Conservation (phyloP, 2,329 filamentous ascomycete species). For the Pseudocercospora pini-densiflorae region DNA sequence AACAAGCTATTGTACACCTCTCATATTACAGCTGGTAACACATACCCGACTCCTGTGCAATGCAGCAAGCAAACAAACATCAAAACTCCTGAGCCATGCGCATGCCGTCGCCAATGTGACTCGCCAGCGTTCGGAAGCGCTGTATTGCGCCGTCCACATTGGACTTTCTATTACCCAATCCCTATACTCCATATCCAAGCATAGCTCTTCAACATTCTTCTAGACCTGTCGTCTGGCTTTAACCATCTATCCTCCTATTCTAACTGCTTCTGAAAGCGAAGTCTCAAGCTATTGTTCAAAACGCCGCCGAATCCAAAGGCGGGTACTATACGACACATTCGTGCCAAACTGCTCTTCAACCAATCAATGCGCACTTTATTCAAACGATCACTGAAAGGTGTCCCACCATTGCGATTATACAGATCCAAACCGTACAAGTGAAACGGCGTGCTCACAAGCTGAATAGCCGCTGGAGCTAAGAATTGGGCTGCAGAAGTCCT, state of each 20-base stretch:
- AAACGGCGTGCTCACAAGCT: constrained; percentile 79
- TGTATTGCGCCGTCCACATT: not conserved
- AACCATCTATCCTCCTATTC: constrained; percentile 39
- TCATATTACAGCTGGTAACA: constrained; percentile 6
- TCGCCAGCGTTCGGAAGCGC: constrained; percentile 2
- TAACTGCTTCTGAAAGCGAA: constrained; percentile 67
- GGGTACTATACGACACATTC: constrained; percentile 83
- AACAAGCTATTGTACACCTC: constrained; percentile 12
- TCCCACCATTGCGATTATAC: constrained; percentile 69
- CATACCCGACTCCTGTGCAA: constrained; percentile 17
- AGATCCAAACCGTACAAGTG: constrained; percentile 85
- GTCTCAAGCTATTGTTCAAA: constrained; percentile 75
- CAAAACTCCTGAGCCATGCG: constrained; percentile 17
- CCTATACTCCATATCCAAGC: not conserved
- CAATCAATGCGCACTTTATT: constrained; percentile 74
- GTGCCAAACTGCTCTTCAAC: constrained; percentile 71
- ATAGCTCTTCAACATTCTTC: not conserved
- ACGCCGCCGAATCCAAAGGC: constrained; percentile 89
- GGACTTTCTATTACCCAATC: not conserved
- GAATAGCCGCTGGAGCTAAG: constrained; percentile 75
- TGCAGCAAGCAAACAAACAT: constrained; percentile 14
- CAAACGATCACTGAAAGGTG: constrained; percentile 65
- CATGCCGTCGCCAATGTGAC: constrained; percentile 18
- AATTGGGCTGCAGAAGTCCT: constrained; percentile 70
- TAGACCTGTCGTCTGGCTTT: constrained; percentile 1